These are phyloP conservation scores for Pezicula neosporulosa DNA, from an alignment of 2,329 filamentous ascomycete species.

Conservation along the genomic window DNA sequence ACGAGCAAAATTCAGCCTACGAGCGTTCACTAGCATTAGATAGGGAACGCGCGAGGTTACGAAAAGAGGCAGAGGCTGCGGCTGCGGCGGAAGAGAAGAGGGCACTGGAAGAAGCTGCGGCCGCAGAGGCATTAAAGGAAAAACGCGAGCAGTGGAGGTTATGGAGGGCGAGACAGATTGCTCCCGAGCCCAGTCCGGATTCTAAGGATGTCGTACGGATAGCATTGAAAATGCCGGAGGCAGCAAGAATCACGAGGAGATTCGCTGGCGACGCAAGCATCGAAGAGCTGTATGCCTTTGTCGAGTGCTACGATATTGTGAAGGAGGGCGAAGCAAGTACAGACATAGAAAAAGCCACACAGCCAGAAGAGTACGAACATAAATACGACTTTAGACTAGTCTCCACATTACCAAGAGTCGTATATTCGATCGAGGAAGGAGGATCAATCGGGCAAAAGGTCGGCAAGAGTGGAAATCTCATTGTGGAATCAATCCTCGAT, in stretches of 20 bases:
- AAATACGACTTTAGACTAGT: slow-evolving; percentile 83
- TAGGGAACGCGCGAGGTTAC: slow-evolving; percentile 75
- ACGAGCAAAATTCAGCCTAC: slow-evolving; percentile 90
- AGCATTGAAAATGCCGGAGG: slow-evolving; percentile 62
- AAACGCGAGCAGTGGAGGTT: slow-evolving; percentile 65
- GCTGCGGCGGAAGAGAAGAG: slow-evolving; percentile 65
- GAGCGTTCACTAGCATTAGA: slow-evolving; percentile 87
- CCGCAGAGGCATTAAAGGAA: slow-evolving; percentile 47
- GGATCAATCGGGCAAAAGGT: slow-evolving; percentile 70
- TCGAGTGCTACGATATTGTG: slow-evolving; percentile 79
- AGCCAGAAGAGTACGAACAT: slow-evolving; percentile 72
- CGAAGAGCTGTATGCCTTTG: slow-evolving; percentile 93
- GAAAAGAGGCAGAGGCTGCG: slow-evolving; percentile 70
- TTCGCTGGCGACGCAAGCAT: slow-evolving; percentile 69
- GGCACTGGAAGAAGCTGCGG: slow-evolving; percentile 57
- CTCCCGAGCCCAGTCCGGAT: slow-evolving; percentile 62
- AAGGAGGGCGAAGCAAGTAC: slow-evolving; percentile 31
- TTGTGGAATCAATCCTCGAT: slow-evolving; percentile 69
- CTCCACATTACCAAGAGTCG: slow-evolving; percentile 77
- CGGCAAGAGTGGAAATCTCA: slow-evolving; percentile 80
- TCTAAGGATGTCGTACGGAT: slow-evolving; percentile 71
- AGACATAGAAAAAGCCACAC: slow-evolving; percentile 10
- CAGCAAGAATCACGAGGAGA: slow-evolving; percentile 71
- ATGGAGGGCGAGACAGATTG: slow-evolving; percentile 71
- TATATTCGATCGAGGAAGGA: slow-evolving; percentile 67